phyloP scores from a whole-genome alignment of 1,284 basidiomycete genomes.

The Psilocybe mexicana region DNA sequence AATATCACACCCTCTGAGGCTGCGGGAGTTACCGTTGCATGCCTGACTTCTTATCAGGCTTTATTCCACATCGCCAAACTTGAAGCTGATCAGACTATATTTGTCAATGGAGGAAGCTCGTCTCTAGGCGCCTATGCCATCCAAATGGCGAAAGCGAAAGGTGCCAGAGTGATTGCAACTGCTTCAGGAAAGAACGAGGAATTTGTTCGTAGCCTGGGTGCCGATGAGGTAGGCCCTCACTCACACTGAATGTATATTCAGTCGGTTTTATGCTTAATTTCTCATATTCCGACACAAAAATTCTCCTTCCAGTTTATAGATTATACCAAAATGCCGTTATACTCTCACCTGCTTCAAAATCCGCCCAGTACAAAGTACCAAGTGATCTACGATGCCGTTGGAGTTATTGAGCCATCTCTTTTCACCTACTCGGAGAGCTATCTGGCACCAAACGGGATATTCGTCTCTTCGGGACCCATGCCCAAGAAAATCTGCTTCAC shows the following conservation, averaged over 20 bases:
- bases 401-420: conserved; percentile 33
- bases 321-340: conserved; percentile 50
- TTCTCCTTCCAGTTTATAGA: conserved; percentile 47
- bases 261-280: too few relatives aligned
- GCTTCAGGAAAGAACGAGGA: conserved; percentile 53
- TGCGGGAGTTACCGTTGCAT: conserved; percentile 55
- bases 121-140: conserved; percentile 63
- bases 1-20: conserved; percentile 52
- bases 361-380: conserved; percentile 41
- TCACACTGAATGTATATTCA: too few relatives aligned
- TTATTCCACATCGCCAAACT: conserved; percentile 44
- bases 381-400: conserved; percentile 44
- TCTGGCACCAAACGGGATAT: conserved; percentile 47
- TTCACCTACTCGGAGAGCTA: conserved; percentile 44
- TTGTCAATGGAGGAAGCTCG: conserved; percentile 70
- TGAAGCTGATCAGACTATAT: conserved; percentile 48
- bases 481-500: conserved; percentile 26
- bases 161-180: conserved; percentile 53
- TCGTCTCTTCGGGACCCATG: conserved; percentile 43
- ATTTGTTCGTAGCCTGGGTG: conserved; percentile 38
- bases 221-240: conserved; percentile 36
- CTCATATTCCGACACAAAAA: conserved; percentile 23
- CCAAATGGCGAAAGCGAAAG: conserved; percentile 61
- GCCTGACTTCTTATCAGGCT: conserved; percentile 55
- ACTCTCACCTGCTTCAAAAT: conserved; percentile 38